Conservation (phyloP, 805 yeast genomes). For the Candida alai region DNA sequence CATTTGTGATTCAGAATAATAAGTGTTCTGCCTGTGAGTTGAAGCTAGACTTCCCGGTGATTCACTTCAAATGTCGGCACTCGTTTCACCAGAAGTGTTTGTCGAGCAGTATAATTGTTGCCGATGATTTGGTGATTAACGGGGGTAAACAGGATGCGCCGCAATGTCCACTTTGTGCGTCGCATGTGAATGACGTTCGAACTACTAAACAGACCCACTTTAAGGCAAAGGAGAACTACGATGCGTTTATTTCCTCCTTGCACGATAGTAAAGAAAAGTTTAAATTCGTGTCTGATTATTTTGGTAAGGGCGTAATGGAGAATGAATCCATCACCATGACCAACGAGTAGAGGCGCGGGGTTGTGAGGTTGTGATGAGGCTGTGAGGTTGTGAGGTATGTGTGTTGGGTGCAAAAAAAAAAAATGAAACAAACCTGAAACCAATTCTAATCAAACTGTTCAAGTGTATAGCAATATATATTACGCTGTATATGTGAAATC, state of each 20-base stretch:
- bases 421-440: too few relatives aligned
- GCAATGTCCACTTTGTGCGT: conserved; percentile 72
- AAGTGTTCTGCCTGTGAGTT: conserved; percentile 64
- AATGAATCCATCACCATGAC: conserved; percentile 19
- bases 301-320: conserved; percentile 86
- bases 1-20: conserved; percentile 55
- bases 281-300: conserved; percentile 71
- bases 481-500: too few relatives aligned
- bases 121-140: conserved; percentile 10
- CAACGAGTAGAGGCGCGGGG: conserved; percentile 5
- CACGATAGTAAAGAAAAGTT: conserved; percentile 57
- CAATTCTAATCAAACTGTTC: too few relatives aligned
- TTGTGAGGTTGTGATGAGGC: too few relatives aligned
- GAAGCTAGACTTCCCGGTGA: conserved; percentile 69
- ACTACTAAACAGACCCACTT: conserved; percentile 58
- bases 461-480: too few relatives aligned
- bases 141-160: conserved; percentile 11
- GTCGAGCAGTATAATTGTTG: conserved; percentile 39
- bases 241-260: conserved; percentile 57
- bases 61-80: conserved; percentile 84
- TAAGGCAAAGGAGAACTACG: conserved; percentile 57
- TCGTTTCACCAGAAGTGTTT: conserved; percentile 83
- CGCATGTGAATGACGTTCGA: conserved; percentile 64
- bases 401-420: too few relatives aligned
- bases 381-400: too few relatives aligned